Percentiles rank a stretch among this genome's conserved stretches.
Conservation (phyloP, 2,329 filamentous ascomycete genomes). For the Grosmannia serpens region DNA sequence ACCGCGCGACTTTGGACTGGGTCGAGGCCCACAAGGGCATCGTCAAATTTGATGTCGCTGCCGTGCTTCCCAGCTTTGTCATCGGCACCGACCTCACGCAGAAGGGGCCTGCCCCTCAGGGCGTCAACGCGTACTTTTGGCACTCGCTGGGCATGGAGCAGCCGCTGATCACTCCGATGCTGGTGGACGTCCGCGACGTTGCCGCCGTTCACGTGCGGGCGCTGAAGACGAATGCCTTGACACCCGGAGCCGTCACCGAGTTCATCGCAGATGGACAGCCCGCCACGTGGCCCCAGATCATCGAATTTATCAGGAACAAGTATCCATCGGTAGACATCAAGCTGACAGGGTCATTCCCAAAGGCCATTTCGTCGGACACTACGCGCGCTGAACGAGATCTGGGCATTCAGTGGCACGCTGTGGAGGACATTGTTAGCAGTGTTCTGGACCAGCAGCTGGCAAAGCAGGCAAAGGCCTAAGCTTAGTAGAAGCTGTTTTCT, state of each 20-base stretch:
- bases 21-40: slow-evolving; percentile 1
- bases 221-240: neutral
- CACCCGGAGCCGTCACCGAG: neutral
- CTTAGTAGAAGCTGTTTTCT: no score
- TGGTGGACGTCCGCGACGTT: slow-evolving; percentile 1
- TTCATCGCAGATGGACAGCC: neutral
- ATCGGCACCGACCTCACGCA: slow-evolving; percentile 6
- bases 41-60: slow-evolving; percentile 2
- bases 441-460: neutral
- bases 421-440: neutral
- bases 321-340: neutral
- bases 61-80: slow-evolving; percentile 6
- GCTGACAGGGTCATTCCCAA: neutral
- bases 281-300: neutral
- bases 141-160: neutral
- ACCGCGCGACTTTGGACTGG: slow-evolving; percentile 8
- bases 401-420: neutral
- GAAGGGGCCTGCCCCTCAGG: neutral
- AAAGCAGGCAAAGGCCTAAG: neutral
- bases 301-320: neutral
- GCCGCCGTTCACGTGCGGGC: neutral
- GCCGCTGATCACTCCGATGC: neutral
- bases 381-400: neutral
- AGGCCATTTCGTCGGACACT: neutral
- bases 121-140: neutral